Evolutionary conservation across 2,329 filamentous ascomycete genomes (phyloP).

Genomic region (Verticillium klebahnii): DNA sequence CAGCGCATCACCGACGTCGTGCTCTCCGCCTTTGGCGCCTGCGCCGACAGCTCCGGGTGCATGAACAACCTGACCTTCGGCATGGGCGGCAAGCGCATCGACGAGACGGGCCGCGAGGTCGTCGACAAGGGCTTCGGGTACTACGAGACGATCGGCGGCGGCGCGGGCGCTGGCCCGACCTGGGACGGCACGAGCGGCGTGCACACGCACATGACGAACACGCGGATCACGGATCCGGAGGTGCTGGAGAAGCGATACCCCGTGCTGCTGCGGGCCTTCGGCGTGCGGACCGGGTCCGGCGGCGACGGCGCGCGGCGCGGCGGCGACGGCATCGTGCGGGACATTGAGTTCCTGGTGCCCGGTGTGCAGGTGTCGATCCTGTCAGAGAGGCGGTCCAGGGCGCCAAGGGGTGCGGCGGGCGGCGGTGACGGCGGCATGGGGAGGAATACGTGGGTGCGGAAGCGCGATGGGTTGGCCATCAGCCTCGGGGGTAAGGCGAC

Average conservation of each 20-base stretch:
- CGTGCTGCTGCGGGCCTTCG: conserved; percentile 24
- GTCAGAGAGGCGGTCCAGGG: conserved; percentile 69
- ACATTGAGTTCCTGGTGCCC: conserved; percentile 76
- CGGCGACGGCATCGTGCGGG: conserved; percentile 72
- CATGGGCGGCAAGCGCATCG: conserved; percentile 60
- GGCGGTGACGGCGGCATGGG: conserved; percentile 66
- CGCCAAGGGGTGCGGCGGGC: conserved; percentile 70
- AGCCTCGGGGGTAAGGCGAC: conserved; percentile 13
- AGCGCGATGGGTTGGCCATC: conserved; percentile 20
- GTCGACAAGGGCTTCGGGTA: conserved; percentile 35
- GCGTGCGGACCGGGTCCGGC: conserved; percentile 30
- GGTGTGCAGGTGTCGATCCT: conserved; percentile 71
- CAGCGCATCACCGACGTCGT: conserved; percentile 83
- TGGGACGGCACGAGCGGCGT: conserved; percentile 25
- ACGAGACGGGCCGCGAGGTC: conserved; percentile 44
- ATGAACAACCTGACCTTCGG: conserved; percentile 85
- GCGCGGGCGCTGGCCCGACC: conserved; percentile 21
- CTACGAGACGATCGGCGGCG: conserved; percentile 30
- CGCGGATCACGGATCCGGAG: conserved; percentile 30
- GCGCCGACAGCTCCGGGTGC: conserved; percentile 74
- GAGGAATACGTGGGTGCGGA: conserved; percentile 62
- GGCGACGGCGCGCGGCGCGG: conserved; percentile 63
- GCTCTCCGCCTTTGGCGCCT: conserved; percentile 73
- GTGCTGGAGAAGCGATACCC: conserved; percentile 30
- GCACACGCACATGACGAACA: conserved; percentile 32